A percentile compares a stretch with the other conserved stretches of the same genome.
Evolutionary conservation across 306 rosid genomes (phyloP).

Genomic region (Rosa chinensis): DNA sequence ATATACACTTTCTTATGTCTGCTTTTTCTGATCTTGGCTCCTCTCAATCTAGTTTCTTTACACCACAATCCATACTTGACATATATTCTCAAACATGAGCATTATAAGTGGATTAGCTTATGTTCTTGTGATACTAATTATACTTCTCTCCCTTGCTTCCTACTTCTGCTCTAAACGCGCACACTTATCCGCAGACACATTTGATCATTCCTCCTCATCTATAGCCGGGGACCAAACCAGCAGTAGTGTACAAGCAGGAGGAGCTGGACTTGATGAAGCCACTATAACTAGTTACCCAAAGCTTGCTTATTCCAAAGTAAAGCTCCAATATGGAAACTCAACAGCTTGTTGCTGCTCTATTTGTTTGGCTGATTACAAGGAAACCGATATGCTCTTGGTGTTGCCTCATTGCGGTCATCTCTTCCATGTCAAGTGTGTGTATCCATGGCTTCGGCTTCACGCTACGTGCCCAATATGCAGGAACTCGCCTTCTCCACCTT

Average conservation of each 20-base stretch:
- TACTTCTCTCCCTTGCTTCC: background rate
- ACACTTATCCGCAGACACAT: background rate
- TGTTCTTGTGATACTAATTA: background rate
- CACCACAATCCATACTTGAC: background rate
- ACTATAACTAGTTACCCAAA: conserved; percentile 29
- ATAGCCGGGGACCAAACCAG: background rate
- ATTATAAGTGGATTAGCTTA: background rate
- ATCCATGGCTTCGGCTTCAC: conserved; percentile 54
- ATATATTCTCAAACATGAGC: background rate
- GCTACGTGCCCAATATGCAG: conserved; percentile 60
- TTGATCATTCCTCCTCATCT: background rate
- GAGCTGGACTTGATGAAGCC: conserved; percentile 23
- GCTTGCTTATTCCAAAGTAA: conserved; percentile 37
- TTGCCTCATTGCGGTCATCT: conserved; percentile 56
- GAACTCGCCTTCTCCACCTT: background rate
- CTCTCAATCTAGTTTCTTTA: background rate
- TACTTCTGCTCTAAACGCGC: background rate
- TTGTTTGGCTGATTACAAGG: conserved; percentile 56
- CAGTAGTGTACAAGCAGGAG: background rate
- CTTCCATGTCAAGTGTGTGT: conserved; percentile 54
- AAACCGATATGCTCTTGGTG: conserved; percentile 42
- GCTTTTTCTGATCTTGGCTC: background rate
- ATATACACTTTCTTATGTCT: background rate
- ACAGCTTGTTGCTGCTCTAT: conserved; percentile 40
- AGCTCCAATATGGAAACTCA: conserved; percentile 16